Conservation (phyloP, 805 yeast genomes). For the Spencermartinsiella europaea region DNA sequence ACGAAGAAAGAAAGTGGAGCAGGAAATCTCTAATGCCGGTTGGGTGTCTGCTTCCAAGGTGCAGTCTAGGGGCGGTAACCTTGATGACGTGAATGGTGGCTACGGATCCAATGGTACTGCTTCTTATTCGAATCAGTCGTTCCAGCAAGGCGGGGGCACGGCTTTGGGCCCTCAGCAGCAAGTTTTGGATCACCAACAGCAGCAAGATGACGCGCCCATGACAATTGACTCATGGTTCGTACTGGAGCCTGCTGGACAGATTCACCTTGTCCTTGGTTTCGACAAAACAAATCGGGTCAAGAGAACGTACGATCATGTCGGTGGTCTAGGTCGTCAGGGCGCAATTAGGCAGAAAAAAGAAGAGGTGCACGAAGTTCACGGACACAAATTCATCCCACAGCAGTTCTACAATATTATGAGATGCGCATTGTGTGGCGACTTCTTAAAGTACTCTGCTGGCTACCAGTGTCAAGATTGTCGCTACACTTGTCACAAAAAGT, state of each 20-base stretch:
- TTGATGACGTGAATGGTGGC: constrained; percentile 6
- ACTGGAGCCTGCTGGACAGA: constrained; percentile 91
- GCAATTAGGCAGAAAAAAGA: constrained; percentile 93
- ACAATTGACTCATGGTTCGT: constrained; percentile 76
- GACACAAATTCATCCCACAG: constrained; percentile 94
- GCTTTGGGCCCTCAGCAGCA: neutral
- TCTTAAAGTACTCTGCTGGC: constrained; percentile 72
- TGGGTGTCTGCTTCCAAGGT: constrained; percentile 72
- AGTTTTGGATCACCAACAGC: neutral
- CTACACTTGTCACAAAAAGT: constrained; percentile 71
- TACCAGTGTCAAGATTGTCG: constrained; percentile 78
- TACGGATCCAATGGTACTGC: constrained; percentile 3
- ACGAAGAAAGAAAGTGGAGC: constrained; percentile 80
- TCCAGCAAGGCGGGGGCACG: neutral
- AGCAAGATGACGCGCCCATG: constrained; percentile 3
- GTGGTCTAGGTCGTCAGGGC: constrained; percentile 90
- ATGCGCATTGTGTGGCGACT: constrained; percentile 96
- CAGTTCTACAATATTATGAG: constrained; percentile 95
- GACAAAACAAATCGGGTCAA: constrained; percentile 56
- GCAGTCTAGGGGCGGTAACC: constrained; percentile 20
- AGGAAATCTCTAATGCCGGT: constrained; percentile 64
- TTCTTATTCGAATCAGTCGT: neutral
- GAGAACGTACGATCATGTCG: constrained; percentile 40
- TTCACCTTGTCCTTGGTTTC: constrained; percentile 71
- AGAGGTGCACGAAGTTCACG: constrained; percentile 83